Percentiles rank a stretch among this genome's conserved stretches.
Conservation (phyloP, 2,329 filamentous ascomycete genomes). For the Pseudocercospora cruenta region DNA sequence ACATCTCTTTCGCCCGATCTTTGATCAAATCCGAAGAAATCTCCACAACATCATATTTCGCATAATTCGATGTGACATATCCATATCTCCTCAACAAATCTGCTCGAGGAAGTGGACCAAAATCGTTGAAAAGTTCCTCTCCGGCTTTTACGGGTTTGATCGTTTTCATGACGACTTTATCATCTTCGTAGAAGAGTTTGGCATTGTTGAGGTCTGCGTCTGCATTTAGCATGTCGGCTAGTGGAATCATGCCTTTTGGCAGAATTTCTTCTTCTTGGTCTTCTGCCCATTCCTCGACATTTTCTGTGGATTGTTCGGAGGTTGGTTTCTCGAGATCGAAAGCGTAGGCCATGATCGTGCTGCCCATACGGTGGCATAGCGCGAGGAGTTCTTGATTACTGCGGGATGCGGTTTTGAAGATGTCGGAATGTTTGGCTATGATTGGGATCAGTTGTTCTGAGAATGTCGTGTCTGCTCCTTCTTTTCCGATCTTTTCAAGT, state of each 20-base stretch:
- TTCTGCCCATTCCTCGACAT: conserved; percentile 54
- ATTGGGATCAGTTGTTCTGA: conserved; percentile 59
- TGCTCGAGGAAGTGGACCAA: conserved; percentile 79
- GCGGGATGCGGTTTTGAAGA: conserved; percentile 46
- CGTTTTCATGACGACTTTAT: conserved; percentile 69
- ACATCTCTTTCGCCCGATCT: conserved; percentile 42
- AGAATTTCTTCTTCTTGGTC: conserved; percentile 42
- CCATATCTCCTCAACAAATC: conserved; percentile 85
- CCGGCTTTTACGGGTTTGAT: conserved; percentile 69
- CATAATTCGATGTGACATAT: conserved; percentile 79
- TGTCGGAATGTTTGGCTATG: conserved; percentile 44
- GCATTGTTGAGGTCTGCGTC: conserved; percentile 82
- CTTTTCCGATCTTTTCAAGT: conserved; percentile 74
- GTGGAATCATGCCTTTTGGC: conserved; percentile 82
- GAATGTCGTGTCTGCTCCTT: conserved; percentile 72
- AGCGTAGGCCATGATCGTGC: conserved; percentile 88
- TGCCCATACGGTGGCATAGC: conserved; percentile 78
- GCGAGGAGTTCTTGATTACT: conserved; percentile 54
- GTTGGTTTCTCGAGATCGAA: conserved; percentile 71
- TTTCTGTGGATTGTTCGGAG: conserved; percentile 58
- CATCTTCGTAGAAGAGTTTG: conserved; percentile 63
- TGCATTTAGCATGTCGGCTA: conserved; percentile 88
- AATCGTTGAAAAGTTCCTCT: conserved; percentile 85
- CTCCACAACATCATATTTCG: conserved; percentile 81
- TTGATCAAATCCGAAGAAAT: conserved; percentile 66